Evolutionary conservation across 805 yeast genomes (phyloP).

Genomic region (Saturnispora bothae): DNA sequence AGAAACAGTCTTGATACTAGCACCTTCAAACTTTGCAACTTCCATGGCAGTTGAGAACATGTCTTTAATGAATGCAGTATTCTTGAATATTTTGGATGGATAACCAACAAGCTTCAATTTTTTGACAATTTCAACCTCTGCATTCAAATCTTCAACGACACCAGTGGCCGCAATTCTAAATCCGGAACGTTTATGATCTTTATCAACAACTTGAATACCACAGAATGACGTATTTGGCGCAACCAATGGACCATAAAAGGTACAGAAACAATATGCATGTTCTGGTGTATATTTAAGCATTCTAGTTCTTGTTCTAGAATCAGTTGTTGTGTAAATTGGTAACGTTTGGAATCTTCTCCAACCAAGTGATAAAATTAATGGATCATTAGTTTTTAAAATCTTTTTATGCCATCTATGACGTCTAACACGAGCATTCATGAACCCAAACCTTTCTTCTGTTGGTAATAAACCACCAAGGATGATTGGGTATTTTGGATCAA

Average conservation of each 20-base stretch:
- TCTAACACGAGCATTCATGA: slow-evolving; percentile 85
- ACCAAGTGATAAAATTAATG: slow-evolving; percentile 84
- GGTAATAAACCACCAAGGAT: slow-evolving; percentile 84
- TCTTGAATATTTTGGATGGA: slow-evolving; percentile 86
- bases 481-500: slow-evolving; percentile 77
- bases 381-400: slow-evolving; percentile 91
- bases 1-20: slow-evolving; percentile 89
- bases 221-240: slow-evolving; percentile 97
- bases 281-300: slow-evolving; percentile 98
- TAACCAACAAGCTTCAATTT: slow-evolving; percentile 91
- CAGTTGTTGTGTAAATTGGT: slow-evolving; percentile 92
- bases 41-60: slow-evolving; percentile 91
- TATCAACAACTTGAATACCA: slow-evolving; percentile 83
- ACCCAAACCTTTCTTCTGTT: slow-evolving; percentile 89
- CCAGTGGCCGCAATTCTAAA: slow-evolving; percentile 97
- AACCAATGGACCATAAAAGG: slow-evolving; percentile 93
- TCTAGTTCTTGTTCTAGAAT: slow-evolving; percentile 94
- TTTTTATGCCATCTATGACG: slow-evolving; percentile 99
- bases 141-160: slow-evolving; percentile 85
- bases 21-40: slow-evolving; percentile 97
- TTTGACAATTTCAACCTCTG: slow-evolving; percentile 84
- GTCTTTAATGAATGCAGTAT: slow-evolving; percentile 94
- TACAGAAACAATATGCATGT: slow-evolving; percentile 91
- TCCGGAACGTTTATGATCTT: slow-evolving; percentile 73
- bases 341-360: slow-evolving; percentile 98